Evolutionary conservation across 2,329 filamentous ascomycete species (phyloP), one percentile per base, ranked within the genome.

Genomic region (Beauveria sp.): DNA sequence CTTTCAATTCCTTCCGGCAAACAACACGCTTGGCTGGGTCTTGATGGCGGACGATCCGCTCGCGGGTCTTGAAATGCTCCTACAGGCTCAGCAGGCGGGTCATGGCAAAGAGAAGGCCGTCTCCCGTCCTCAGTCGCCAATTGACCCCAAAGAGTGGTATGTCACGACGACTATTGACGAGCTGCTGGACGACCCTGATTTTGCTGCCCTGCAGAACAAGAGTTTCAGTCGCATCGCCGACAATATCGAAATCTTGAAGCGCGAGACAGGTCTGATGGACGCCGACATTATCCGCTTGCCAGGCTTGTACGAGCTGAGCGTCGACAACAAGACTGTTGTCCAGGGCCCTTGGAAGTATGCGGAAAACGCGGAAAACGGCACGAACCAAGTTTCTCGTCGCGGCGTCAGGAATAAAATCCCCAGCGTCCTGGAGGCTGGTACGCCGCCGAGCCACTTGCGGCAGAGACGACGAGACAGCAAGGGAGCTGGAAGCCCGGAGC

Each of bases 1-100:
- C 22, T 26, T 71, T 0, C 69, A 71, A n/a, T 71, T 71, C 22
- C 53, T 71, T 0, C 69, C 69, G 1, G 62, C 62, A 1, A 43
- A 67, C 8, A 69, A 64, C 16, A 52, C 66, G 7, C 66, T 59
- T 0, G 69, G 69, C 1, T 71, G 67, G 66, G 30, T 66, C 2
- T n/a, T 70, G 8, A 61, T 66, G 44, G 64, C 62, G 2, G 67
- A 65, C 9, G 67, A 70, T n/a, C 67, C 69, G 0, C 24, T 59
- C 2, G 60, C 58, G 3, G 69, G 64, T 0, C n/a, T 70, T 1
- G 50, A 54, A 0, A 18, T 70, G 0, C 28, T 51, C 1, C 26
- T 20, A 4, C n/a, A 51, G 18, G 26, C 28, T 18, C 14, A 51
- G 48, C 5, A 9, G 5, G 28, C 18, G 14, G 48, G 48, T 3